These are phyloP conservation scores for Starmerella bombicola DNA, from an alignment of 805 yeast species.

Conservation along the genomic window DNA sequence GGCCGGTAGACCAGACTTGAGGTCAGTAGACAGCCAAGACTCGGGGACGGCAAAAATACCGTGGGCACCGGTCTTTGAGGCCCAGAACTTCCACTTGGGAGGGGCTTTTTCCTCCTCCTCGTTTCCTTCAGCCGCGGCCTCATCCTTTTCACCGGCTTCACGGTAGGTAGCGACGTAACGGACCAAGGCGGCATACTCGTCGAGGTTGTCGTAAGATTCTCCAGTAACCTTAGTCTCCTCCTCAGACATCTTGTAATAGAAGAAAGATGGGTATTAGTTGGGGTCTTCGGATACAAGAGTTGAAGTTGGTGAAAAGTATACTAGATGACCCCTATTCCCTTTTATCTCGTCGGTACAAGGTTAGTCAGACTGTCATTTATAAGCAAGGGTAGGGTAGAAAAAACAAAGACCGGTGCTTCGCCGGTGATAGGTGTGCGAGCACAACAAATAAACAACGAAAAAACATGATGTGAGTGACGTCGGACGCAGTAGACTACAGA, in stretches of 20 bases:
- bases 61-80: conserved; percentile 39
- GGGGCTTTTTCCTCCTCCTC: conserved; percentile 49
- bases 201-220: conserved; percentile 32
- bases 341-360: conserved; percentile 13
- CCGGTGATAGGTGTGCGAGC: conserved; percentile 14
- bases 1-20: conserved; percentile 57
- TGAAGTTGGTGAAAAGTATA: conserved; percentile 11
- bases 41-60: conserved; percentile 48
- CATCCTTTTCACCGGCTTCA: conserved; percentile 34
- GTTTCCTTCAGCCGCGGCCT: conserved; percentile 33
- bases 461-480: no score
- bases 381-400: conserved; percentile 18
- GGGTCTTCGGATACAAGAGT: conserved; percentile 17
- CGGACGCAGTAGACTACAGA: no score
- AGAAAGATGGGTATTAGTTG: conserved; percentile 21
- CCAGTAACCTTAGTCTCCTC: conserved; percentile 20
- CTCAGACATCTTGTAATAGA: conserved; percentile 25
- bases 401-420: conserved; percentile 18
- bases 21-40: conserved; percentile 69
- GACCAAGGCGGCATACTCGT: conserved; percentile 30
- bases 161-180: conserved; percentile 30
- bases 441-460: conserved; percentile 16
- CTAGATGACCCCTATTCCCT: conserved; percentile 4
- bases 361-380: conserved; percentile 14
- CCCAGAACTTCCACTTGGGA: conserved; percentile 50